phyloP scores from a whole-genome alignment of 2,329 filamentous ascomycete genomes.

The Diaporthe sp. region DNA sequence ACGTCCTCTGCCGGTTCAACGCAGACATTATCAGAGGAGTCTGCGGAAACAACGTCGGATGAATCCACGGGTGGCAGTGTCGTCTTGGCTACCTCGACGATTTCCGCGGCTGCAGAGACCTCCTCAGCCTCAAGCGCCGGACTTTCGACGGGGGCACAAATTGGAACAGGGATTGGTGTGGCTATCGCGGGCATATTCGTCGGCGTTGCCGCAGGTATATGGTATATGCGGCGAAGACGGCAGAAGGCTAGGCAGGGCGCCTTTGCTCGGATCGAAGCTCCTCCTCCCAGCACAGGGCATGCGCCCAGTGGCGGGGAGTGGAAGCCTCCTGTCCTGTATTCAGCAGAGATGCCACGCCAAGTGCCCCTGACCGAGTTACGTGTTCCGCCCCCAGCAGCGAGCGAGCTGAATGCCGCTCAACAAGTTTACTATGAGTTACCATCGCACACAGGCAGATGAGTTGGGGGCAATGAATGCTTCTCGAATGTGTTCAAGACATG shows the following conservation, averaged over 20 bases:
- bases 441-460: neutral
- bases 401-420: neutral
- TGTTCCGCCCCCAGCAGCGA: neutral
- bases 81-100: neutral
- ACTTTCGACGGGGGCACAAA: conserved; percentile 21
- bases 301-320: neutral
- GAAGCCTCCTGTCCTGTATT: neutral
- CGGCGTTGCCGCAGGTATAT: neutral
- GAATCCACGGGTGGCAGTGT: neutral
- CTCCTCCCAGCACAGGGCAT: neutral
- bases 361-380: neutral
- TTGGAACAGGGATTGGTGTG: conserved; percentile 15
- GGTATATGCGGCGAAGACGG: conserved; percentile 3
- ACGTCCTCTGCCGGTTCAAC: neutral
- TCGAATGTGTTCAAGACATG: neutral
- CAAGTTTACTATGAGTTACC: conserved; percentile 20
- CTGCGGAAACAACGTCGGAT: neutral
- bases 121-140: conserved; percentile 2
- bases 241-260: conserved; percentile 9
- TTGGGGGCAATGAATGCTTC: neutral
- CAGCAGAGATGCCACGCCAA: neutral
- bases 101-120: neutral
- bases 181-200: conserved; percentile 5
- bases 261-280: conserved; percentile 6
- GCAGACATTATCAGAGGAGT: neutral